Evolutionary conservation across 2,329 filamentous ascomycete genomes (phyloP).

Genomic region (Aspergillaceae sp.): DNA sequence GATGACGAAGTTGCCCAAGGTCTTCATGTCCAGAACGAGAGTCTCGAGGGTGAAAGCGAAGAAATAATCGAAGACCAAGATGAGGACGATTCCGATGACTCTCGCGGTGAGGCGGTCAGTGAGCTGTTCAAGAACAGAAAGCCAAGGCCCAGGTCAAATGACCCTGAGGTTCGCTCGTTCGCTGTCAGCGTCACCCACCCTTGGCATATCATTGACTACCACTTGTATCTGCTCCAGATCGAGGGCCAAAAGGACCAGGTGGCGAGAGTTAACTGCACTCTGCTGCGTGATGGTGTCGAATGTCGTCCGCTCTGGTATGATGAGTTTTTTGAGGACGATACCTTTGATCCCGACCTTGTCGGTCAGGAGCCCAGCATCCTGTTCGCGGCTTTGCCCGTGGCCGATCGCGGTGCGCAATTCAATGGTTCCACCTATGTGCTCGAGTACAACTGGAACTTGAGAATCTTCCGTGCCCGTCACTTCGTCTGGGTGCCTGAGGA

Average conservation of each 20-base stretch:
- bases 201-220: conserved; percentile 25
- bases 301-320: conserved; percentile 16
- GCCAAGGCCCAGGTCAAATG: not conserved
- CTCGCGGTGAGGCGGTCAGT: not conserved
- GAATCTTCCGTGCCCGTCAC: conserved; percentile 16
- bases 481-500: conserved; percentile 17
- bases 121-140: not conserved
- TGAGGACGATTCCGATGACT: not conserved
- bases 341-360: conserved; percentile 5
- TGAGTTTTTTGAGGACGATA: conserved; percentile 1
- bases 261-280: conserved; percentile 13
- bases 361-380: conserved; percentile 12
- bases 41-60: not conserved
- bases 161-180: not conserved
- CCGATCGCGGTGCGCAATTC: conserved; percentile 9
- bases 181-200: conserved; percentile 15
- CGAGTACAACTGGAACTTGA: conserved; percentile 17
- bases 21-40: not conserved
- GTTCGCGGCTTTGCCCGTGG: conserved; percentile 17
- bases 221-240: conserved; percentile 21
- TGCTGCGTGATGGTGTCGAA: conserved; percentile 17
- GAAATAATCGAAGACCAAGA: conserved; percentile 3
- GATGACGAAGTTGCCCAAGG: not conserved
- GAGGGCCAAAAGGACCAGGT: conserved; percentile 14
- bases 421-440: conserved; percentile 18